Percentiles rank a stretch among this genome's conserved stretches.
Conservation (phyloP, 202 grass and related monocot species). For the Zizania palustris region DNA sequence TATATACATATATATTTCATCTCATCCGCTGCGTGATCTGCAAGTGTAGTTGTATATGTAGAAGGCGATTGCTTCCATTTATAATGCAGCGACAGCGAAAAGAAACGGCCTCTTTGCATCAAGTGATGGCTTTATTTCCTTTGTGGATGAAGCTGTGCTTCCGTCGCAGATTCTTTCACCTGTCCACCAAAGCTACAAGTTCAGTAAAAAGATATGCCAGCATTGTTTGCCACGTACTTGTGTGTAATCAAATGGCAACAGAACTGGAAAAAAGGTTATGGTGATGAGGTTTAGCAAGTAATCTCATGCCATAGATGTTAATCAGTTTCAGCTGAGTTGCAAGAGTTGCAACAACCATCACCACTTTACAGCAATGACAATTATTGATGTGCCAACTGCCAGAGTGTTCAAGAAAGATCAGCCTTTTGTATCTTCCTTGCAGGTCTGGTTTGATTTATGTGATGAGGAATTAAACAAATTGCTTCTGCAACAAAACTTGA, state of each 20-base stretch:
- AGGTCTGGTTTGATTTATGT: not conserved
- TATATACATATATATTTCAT: not conserved
- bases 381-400: constrained; percentile 33
- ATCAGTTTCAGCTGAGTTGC: not conserved
- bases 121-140: constrained; percentile 31
- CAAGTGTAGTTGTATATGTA: constrained; percentile 22
- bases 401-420: constrained; percentile 21
- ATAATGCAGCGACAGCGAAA: constrained; percentile 42
- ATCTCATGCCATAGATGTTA: not conserved
- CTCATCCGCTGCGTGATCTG: constrained; percentile 1
- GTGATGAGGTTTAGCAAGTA: constrained; percentile 10
- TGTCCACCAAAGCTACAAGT: constrained; percentile 3
- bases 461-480: not conserved
- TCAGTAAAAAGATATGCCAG: not conserved
- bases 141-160: not conserved
- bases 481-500: not conserved
- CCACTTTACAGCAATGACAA: constrained; percentile 24
- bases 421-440: not conserved
- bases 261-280: constrained; percentile 3
- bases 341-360: constrained; percentile 5
- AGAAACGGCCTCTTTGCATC: constrained; percentile 43
- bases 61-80: constrained; percentile 48
- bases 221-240: not conserved
- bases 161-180: constrained; percentile 25
- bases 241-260: not conserved